Base-by-base conservation (phyloP, 1,284 basidiomycete genomes). In the Cryptococcus sp. region DNA sequence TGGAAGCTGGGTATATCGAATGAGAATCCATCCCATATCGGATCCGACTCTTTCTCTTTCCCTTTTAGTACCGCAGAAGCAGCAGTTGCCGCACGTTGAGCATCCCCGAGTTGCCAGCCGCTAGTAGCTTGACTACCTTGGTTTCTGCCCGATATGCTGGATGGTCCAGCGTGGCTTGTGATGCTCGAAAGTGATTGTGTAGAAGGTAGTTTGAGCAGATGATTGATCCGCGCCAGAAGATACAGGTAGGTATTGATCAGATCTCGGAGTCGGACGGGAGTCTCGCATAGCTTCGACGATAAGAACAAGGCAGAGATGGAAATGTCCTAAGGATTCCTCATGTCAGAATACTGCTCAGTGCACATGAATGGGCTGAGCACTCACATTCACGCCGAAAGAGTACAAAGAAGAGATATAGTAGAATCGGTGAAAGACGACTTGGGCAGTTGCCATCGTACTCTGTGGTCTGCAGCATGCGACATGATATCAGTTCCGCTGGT, bases 361-460 rank as follows among this genome's bases (percentile, higher is more conserved):
- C 19, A 10, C 23, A 30, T 20, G 3, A 45, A 35, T 27, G 15
- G n/a, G n/a, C 11, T 38, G 22, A 50, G 41, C 35, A 82, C 86
- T 77, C 69, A 95, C 93, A 65, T 87, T 88, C 58, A 96, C 87
- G 25, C 91, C 87, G 75, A 95, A 99, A 60, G 93, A 89, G 70
- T 89, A 88, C 86, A 99, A 86, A 3, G 93, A 96, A 5, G 90
- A 88, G 17, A 96, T 91, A 79, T 87, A 98, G 90, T 89, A 99
- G 82, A 99, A 99, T 30, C 95, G 83, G 65, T 99, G 95, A 74
- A 95, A 95, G 4, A 99, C 80, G 42, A 98, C 92, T 74, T 98
- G 94, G 0, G 96, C 96, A 0, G 93, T 92, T 5, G 95, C 93
- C 68, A 96, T 91, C 7, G 93, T 93, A 45, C 93, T 91, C 76